These are phyloP conservation scores for Selaginella moellendorffii DNA, from an alignment of 75 land plant species.

Conservation along the genomic window DNA sequence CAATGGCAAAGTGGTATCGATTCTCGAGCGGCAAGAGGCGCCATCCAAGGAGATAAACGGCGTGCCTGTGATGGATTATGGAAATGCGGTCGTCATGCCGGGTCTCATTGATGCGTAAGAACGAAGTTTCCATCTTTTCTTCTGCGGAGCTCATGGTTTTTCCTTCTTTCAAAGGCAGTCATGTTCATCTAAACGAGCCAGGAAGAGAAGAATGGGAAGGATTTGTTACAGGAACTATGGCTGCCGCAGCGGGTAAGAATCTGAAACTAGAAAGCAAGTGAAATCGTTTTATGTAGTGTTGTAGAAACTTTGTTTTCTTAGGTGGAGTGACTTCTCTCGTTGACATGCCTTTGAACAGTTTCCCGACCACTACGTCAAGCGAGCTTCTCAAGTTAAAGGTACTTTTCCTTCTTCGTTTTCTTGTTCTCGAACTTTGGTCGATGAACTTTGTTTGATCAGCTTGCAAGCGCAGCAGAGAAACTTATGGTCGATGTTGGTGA, in stretches of 20 bases:
- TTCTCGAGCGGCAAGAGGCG: conserved; percentile 33
- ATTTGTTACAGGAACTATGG: conserved; percentile 79
- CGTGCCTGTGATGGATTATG: conserved; percentile 47
- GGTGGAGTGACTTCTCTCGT: neutral
- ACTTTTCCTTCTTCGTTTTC: too few relatives aligned
- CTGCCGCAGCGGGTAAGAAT: conserved; percentile 82
- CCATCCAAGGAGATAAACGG: conserved; percentile 12
- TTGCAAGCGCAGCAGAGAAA: conserved; percentile 47
- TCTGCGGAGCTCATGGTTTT: neutral
- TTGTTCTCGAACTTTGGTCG: too few relatives aligned
- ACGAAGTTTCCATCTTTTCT: neutral
- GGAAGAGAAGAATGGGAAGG: conserved; percentile 98
- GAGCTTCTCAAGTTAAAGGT: neutral
- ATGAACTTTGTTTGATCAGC: too few relatives aligned
- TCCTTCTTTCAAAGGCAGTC: conserved; percentile 29
- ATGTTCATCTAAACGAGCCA: conserved; percentile 93
- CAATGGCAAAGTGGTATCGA: conserved; percentile 45
- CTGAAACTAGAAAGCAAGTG: too few relatives aligned
- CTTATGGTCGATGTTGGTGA: conserved; percentile 81
- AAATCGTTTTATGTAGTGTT: neutral
- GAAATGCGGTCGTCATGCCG: conserved; percentile 92
- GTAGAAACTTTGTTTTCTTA: neutral
- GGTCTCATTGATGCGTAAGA: conserved; percentile 91
- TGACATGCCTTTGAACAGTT: neutral
- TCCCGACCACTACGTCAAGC: neutral